Base-by-base conservation (phyloP, 1,139 yeast species). In the Magnusiomyces paraingens region DNA sequence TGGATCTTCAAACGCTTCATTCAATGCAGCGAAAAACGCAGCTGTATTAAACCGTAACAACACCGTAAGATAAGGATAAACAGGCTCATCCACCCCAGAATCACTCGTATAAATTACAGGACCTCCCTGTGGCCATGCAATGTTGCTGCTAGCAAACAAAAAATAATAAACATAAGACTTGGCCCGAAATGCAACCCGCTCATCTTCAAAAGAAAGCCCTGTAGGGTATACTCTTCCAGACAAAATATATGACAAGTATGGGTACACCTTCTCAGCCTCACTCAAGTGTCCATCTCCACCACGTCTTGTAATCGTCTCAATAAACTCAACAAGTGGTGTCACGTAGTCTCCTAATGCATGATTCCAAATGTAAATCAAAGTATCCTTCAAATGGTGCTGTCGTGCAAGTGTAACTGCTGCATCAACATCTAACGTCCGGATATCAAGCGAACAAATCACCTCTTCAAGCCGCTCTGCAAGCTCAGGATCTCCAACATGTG, bases 221-320 rank as follows among this genome's bases (percentile, higher is more conserved):
- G 85, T 82, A 0, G 96, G 96, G 64, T 83, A 90, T 56, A 84
- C 84, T 50, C 90, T 71, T 0, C 95, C 94, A 0, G 90, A 83
- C 46, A 88, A 70, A n/a, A 83, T 72, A 61, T 80, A 84, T 0
- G 90, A 75, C 60, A 90, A 66, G 64, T 85, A 90, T 0, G 83
- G 73, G 60, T 73, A 86, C 0, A 81, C 79, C 58, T 74, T 76
- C 8, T 62, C 60, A 1, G 67, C 70, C 1, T 65, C 60, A 36
- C 57, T 42, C 3, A 57, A 62, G 26, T 56, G 47, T 11, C 48
- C 50, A 20, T 56, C 57, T 5, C 56, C 52, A 3, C 55, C 59
- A 5, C 55, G 57, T 4, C 54, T 56, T 6, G 54, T 48, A 6
- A 81, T 70, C 21, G 73, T 74, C 0, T 66, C 63, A 15, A 85